Base-by-base conservation (phyloP, 257 asterid genomes). In the Solanum appendiculatum region DNA sequence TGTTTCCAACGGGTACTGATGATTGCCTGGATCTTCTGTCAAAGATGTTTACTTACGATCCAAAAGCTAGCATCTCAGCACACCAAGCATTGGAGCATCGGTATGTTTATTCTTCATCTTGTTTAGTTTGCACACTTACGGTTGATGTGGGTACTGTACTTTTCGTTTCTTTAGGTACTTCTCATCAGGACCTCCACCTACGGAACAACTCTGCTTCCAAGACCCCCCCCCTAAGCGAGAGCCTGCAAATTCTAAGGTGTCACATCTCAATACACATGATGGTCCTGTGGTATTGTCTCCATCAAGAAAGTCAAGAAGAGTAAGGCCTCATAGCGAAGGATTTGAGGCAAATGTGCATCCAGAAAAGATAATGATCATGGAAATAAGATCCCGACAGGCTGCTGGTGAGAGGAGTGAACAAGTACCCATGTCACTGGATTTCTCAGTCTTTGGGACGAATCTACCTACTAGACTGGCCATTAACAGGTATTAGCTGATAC, bases 71-170 rank as follows among this genome's bases (percentile, higher is more conserved):
- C 90, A 94, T 97, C 85, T 95, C 99, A 37, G 98, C 98, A 15
- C 96, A 94, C 77, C 98, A 93, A 91, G 99, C 99, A 40, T 88
- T 97, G 87, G 99, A 97, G 92, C 99, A 97, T 88, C 91, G 98
- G 98, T 97, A 94, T 86, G 89, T 56, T 83, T 86, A n/a, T n/a
- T 36, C 46, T 29, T 39, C 34, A 37, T 40, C 64, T 63, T 69
- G 86, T 69, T 46, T 42, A 74, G 54, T 63, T 86, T 63, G 66
- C 66, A 33, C 72, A 87, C 60, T 83, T 73, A 20, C 20, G n/a
- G 51, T 73, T 73, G 82, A 36, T 73, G 82, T 73, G 51, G 18
- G n/a, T n/a, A n/a, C n/a, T n/a, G n/a, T n/a, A n/a, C n/a, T n/a
- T n/a, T n/a, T n/a, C n/a, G n/a, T n/a, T n/a, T n/a, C n/a, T n/a